Evolutionary conservation across 768 basidiomycete species (phyloP).

Genomic region (Phanerodontia chrysosporium): DNA sequence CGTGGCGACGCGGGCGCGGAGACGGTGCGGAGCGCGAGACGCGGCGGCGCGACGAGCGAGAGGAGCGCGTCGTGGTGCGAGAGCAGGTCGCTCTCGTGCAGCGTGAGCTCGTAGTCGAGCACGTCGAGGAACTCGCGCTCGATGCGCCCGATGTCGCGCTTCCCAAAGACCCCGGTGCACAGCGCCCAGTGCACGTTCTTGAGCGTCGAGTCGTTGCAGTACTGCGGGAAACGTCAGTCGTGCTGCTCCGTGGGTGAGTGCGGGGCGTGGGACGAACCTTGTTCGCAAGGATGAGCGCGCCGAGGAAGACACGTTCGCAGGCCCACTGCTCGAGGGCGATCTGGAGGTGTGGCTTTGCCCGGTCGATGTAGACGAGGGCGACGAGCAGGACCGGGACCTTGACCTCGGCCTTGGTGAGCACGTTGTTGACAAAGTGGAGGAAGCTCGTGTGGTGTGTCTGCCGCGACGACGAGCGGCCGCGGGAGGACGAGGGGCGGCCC

Average conservation of each 20-base stretch:
- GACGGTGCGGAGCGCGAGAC: slow-evolving; percentile 9
- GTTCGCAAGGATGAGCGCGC: slow-evolving; percentile 82
- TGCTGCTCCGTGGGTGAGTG: slow-evolving; percentile 8
- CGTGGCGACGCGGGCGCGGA: slow-evolving; percentile 1
- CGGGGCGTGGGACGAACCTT: slow-evolving; percentile 48
- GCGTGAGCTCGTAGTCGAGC: slow-evolving; percentile 66
- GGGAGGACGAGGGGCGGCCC: slow-evolving; percentile 54
- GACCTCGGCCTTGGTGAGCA: slow-evolving; percentile 71
- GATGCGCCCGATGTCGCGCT: slow-evolving; percentile 75
- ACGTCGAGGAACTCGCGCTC: slow-evolving; percentile 82
- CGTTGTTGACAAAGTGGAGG: slow-evolving; percentile 59
- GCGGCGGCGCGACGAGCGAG: slow-evolving; percentile 26
- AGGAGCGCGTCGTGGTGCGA: slow-evolving; percentile 35
- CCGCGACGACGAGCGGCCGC: slow-evolving; percentile 44
- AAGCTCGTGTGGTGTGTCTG: slow-evolving; percentile 55
- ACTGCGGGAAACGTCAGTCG: slow-evolving; percentile 36
- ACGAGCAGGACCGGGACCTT: slow-evolving; percentile 64
- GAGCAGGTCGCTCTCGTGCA: slow-evolving; percentile 63
- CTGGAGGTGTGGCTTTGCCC: slow-evolving; percentile 74
- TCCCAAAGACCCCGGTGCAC: slow-evolving; percentile 80
- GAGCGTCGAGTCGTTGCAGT: slow-evolving; percentile 83
- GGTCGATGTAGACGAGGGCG: slow-evolving; percentile 70
- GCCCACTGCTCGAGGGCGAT: slow-evolving; percentile 85
- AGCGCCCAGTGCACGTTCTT: slow-evolving; percentile 91
- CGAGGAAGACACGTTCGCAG: slow-evolving; percentile 85